Base-by-base conservation (phyloP, 306 rosid genomes). In the Trichosanthes truncata region DNA sequence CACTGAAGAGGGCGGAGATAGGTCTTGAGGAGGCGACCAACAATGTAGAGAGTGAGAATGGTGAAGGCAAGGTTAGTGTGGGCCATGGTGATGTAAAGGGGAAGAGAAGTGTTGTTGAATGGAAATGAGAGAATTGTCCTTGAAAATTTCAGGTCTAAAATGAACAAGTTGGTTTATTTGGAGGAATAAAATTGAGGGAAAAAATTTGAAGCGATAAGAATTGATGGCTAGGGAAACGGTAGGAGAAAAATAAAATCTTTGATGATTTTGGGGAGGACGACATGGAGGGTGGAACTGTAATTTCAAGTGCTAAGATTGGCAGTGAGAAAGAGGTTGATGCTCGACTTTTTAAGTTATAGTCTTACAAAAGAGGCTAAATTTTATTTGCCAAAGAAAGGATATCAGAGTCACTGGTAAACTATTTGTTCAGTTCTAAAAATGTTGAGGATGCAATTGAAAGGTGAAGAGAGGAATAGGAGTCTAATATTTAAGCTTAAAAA, bases 191-290 rank as follows among this genome's bases (percentile, higher is more conserved):
- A 60, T 66, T 88, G 87, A 87, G 79, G n/a, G 88, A 75, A 80
- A 91, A 88, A 74, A 84, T n/a, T 92, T n/a, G 90, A 92, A 80
- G 97, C 92, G 84, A 94, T 94, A 63, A 89, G 78, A n/a, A 82
- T 76, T 81, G 43, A 86, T 94, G 97, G 98, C 97, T 1, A 86
- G 88, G 83, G 84, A 86, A 71, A 97, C 84, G 53, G 83, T 57
- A 60, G 41, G 98, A 94, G 87, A 82, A 79, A 61, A 82, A 65
- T 69, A 81, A 82, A 80, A 29, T 13, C 31, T 81, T 36, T 69
- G 80, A 85, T 79, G 75, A 45, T 69, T 55, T 49, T 6, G 89
- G 14, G 43, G 83, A 69, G 60, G n/a, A 35, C 45, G 89, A 85
- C 48, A 49, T 25, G 46, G 88, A 66, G 10, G 84, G 77, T 56